Percentiles rank a stretch among this genome's conserved stretches.
These are phyloP conservation scores for Crithidia bombi DNA, from an alignment of 208 protist genomes.

Conservation along the genomic window DNA sequence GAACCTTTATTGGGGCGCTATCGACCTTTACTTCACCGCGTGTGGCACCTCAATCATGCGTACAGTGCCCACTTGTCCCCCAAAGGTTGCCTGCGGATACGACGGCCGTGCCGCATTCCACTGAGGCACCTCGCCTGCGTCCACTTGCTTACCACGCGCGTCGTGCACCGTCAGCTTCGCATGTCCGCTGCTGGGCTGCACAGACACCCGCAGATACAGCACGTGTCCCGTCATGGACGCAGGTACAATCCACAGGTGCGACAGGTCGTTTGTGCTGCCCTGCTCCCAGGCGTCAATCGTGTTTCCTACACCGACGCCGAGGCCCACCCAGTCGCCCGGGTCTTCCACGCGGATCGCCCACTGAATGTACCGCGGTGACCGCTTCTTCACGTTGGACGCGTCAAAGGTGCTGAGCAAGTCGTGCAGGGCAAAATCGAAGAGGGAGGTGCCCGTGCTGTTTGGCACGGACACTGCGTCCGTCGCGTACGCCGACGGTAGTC, in stretches of 20 bases:
- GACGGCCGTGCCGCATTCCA: conserved; percentile 71
- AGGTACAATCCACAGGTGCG: conserved; percentile 86
- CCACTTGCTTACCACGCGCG: conserved; percentile 59
- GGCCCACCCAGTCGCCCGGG: conserved; percentile 84
- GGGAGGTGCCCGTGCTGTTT: conserved; percentile 69
- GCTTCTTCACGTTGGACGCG: conserved; percentile 26
- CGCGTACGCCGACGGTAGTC: conserved; percentile 11
- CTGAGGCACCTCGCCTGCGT: conserved; percentile 80
- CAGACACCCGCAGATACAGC: conserved; percentile 63
- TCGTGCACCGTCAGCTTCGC: conserved; percentile 86
- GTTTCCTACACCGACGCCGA: conserved; percentile 84
- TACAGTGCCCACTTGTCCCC: conserved; percentile 73
- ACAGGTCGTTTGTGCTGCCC: conserved; percentile 65
- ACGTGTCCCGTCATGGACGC: conserved; percentile 32
- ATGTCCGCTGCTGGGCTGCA: conserved; percentile 53
- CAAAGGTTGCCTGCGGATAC: conserved; percentile 89
- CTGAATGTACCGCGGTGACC: conserved; percentile 40
- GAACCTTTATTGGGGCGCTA: not conserved
- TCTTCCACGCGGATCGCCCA: conserved; percentile 80
- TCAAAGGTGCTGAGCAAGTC: conserved; percentile 47
- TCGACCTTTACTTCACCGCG: conserved; percentile 24
- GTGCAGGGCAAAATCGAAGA: conserved; percentile 75
- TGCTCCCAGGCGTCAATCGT: conserved; percentile 61
- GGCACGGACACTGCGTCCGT: conserved; percentile 48
- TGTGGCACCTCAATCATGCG: conserved; percentile 62